phyloP scores from a whole-genome alignment of 805 yeast genomes.

The Candida succiphila region DNA sequence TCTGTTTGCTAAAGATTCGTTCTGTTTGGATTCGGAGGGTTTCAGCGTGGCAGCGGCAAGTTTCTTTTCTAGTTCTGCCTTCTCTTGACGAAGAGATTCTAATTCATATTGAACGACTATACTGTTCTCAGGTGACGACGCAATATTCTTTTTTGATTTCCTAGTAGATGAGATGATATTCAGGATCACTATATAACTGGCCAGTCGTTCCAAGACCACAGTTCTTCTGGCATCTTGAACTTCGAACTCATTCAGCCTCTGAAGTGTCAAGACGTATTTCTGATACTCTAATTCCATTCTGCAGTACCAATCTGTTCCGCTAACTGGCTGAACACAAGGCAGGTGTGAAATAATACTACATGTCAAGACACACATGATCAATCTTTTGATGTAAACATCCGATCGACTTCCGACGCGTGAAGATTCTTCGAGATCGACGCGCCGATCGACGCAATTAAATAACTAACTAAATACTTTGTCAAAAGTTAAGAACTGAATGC shows the following conservation, averaged over 20 bases:
- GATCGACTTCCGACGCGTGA: too few relatives aligned
- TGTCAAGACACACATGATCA: too few relatives aligned
- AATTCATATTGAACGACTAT: conserved; percentile 6
- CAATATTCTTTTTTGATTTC: background rate
- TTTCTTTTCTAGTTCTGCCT: background rate
- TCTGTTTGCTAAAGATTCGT: conserved; percentile 1
- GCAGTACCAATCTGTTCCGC: too few relatives aligned
- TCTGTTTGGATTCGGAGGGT: too few relatives aligned
- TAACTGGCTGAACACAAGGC: too few relatives aligned
- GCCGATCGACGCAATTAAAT: too few relatives aligned
- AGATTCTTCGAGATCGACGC: too few relatives aligned
- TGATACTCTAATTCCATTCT: background rate
- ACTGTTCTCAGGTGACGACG: background rate
- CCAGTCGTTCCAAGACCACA: background rate
- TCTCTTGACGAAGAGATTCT: conserved; percentile 1
- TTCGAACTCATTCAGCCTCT: background rate
- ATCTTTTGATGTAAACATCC: too few relatives aligned
- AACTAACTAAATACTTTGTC: too few relatives aligned
- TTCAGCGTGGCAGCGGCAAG: conserved; percentile 3
- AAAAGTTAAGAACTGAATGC: too few relatives aligned
- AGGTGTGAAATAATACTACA: too few relatives aligned
- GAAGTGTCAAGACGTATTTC: background rate
- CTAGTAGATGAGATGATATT: background rate
- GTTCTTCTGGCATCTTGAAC: background rate
- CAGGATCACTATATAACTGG: background rate